These are phyloP conservation scores for Coemansia sp. DNA, from an alignment of 192 early-diverging fungal genomes.

Conservation along the genomic window DNA sequence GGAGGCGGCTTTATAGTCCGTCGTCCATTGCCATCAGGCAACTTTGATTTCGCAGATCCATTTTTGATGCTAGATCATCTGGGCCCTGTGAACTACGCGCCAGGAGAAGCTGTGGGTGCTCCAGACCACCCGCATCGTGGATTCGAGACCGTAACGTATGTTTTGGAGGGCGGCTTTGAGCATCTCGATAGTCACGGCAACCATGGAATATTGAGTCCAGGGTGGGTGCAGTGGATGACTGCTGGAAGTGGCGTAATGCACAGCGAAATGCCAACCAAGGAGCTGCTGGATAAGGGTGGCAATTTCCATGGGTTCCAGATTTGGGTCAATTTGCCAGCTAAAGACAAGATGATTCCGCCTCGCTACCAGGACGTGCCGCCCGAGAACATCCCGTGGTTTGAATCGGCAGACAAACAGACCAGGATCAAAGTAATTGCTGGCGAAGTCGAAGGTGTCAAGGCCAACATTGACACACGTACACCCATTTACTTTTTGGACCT, in stretches of 20 bases:
- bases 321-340: conserved; percentile 74
- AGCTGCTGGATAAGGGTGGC: conserved; percentile 43
- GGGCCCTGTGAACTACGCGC: conserved; percentile 54
- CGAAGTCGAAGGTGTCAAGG: conserved; percentile 66
- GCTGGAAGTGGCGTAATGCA: conserved; percentile 73
- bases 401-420: conserved; percentile 38
- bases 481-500: conserved; percentile 82
- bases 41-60: conserved; percentile 76
- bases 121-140: conserved; percentile 80
- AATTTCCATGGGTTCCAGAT: conserved; percentile 61
- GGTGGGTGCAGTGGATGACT: conserved; percentile 78
- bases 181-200: conserved; percentile 80
- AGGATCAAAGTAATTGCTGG: conserved; percentile 86
- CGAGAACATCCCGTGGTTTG: conserved; percentile 62
- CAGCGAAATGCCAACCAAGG: conserved; percentile 66
- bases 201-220: conserved; percentile 64
- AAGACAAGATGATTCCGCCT: conserved; percentile 69
- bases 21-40: conserved; percentile 65
- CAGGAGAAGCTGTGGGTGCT: conserved; percentile 58
- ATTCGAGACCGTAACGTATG: conserved; percentile 77
- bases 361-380: conserved; percentile 70
- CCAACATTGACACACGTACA: conserved; percentile 69
- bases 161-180: conserved; percentile 63
- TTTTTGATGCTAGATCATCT: conserved; percentile 84
- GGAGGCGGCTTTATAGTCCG: conserved; percentile 82